These are phyloP conservation scores for Ophiostoma sp. DNA, from an alignment of 2,329 filamentous ascomycete species.

Conservation along the genomic window DNA sequence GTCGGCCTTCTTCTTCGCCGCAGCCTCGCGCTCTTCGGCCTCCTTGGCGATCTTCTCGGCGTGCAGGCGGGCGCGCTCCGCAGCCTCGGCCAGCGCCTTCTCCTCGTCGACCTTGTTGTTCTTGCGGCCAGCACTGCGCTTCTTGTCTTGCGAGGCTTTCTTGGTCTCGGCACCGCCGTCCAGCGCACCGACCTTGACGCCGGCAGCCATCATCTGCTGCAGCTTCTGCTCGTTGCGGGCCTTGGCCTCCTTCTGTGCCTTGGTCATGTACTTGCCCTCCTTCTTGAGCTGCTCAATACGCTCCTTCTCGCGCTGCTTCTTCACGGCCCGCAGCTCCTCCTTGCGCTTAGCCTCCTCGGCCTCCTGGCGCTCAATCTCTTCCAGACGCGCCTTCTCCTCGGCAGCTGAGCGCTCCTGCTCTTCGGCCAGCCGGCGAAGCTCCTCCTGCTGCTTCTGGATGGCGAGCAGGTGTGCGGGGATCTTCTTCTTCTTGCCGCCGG, in stretches of 20 bases:
- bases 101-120: conserved; percentile 66
- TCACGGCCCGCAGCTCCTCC: conserved; percentile 68
- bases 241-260: conserved; percentile 79
- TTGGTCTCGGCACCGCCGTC: conserved; percentile 65
- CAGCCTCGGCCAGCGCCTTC: conserved; percentile 70
- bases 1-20: conserved; percentile 52
- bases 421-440: conserved; percentile 59
- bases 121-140: conserved; percentile 57
- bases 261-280: conserved; percentile 79
- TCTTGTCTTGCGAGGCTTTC: conserved; percentile 66
- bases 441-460: conserved; percentile 79
- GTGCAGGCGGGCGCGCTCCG: conserved; percentile 61
- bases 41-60: conserved; percentile 61
- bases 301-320: conserved; percentile 83
- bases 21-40: conserved; percentile 50
- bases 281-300: conserved; percentile 82
- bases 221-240: conserved; percentile 71
- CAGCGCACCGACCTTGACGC: conserved; percentile 63
- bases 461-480: conserved; percentile 66
- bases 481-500: conserved; percentile 80
- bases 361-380: conserved; percentile 58
- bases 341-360: conserved; percentile 63
- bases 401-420: conserved; percentile 53
- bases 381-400: conserved; percentile 60
- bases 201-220: conserved; percentile 77